Evolutionary conservation across 2,329 filamentous ascomycete genomes (phyloP), one percentile per base, ranked within the genome.

Genomic region (Elsinoe ampelina): DNA sequence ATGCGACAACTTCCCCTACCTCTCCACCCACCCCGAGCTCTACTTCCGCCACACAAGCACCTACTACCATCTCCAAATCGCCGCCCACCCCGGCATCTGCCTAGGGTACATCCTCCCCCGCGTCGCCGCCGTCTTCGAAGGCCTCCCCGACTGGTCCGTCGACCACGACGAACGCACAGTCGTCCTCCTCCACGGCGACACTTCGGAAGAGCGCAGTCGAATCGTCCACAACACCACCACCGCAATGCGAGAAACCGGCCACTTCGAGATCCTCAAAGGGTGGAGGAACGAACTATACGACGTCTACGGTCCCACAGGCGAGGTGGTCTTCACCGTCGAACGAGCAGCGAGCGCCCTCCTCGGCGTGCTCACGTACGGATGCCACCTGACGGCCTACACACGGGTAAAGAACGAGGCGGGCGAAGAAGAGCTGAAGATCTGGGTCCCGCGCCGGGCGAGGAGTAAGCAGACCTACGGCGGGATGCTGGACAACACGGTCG

Each of bases 401-500:
- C 70, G 73, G 13, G 61, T 61, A 63, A 70, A 36, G 66, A 72
- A 63, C 11, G 60, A 63, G 22, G 66, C 26, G 8, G 26, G 65
- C 12, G 65, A 72, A 1, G 72, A 65, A 42, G 85, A 84, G 15
- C 72, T 95, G 43, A 85, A 83, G 65, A 77, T 98, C 39, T 97
- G 93, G 92, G 81, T 95, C 1, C 87, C 93, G 2, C 80, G 84
- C 45, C 80, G 93, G 8, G 81, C 90, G 11, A 77, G 76, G 52
- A 80, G 76, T 58, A 98, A 97, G 75, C 82, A 87, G 62, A 96
- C 90, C 0, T 98, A 92, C 67, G 85, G 86, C 0, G 80, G 86
- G n/a, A 91, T 96, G 77, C 77, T 98, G 62, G 93, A 98, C 71
- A 98, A 97, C 70, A 90, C 90, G 1, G 93, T 95, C 5, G 93